These are phyloP conservation scores for Ziziphus jujuba DNA, from an alignment of 306 rosid species.

Conservation along the genomic window DNA sequence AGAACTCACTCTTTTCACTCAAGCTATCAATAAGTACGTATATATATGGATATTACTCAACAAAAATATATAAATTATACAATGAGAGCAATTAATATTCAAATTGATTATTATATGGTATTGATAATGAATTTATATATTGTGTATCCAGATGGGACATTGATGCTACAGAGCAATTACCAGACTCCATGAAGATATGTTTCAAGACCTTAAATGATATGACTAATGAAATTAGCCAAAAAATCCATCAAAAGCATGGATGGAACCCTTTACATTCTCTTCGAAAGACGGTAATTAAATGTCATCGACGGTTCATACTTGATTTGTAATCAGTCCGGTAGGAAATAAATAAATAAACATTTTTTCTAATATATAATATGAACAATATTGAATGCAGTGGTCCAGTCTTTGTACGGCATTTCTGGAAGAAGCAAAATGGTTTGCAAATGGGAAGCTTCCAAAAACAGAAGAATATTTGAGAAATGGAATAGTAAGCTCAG, in stretches of 20 bases:
- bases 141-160: conserved; percentile 54
- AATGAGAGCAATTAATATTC: too few relatives aligned
- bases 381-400: conserved; percentile 42
- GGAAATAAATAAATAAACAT: not conserved
- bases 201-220: conserved; percentile 45
- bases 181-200: conserved; percentile 56
- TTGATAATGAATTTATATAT: too few relatives aligned
- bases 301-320: too few relatives aligned
- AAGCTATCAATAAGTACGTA: conserved; percentile 48
- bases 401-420: conserved; percentile 52
- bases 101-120: too few relatives aligned
- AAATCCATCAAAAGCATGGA: conserved; percentile 41
- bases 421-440: conserved; percentile 71
- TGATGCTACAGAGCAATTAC: conserved; percentile 35
- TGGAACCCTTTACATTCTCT: conserved; percentile 48
- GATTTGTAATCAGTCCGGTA: not conserved
- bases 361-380: not conserved
- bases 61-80: too few relatives aligned
- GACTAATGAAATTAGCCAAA: conserved; percentile 51
- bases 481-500: conserved; percentile 61
- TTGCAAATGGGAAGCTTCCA: conserved; percentile 43
- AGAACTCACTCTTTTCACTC: conserved; percentile 58
- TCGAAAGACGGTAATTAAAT: conserved; percentile 25
- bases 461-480: conserved; percentile 53
- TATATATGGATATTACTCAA: too few relatives aligned